Evolutionary conservation across 768 basidiomycete species (phyloP), one percentile per base, ranked within the genome.

Genomic region (Tephrocybe sp.): DNA sequence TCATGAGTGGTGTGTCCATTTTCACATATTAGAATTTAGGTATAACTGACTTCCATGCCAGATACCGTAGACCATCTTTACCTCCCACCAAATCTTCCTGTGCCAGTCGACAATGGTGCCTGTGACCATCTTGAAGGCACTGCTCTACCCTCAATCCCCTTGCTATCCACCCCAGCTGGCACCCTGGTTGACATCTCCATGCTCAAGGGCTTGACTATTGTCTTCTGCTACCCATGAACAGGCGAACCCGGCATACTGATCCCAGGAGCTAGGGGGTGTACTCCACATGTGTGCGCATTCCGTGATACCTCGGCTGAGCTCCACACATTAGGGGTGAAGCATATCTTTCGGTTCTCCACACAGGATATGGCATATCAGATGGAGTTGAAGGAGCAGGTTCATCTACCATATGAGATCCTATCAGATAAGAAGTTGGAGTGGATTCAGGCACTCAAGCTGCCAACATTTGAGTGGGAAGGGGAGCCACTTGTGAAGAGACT

Each of bases 261-360:
- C 37, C 60, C 60, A n/a, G 60, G 60, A 40, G 60, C 60, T n/a
- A 50, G 60, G 18, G 60, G 60, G 30, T 61, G 60, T 43, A 59
- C 60, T 11, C 60, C 60, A 21, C 60, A 61, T 11, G 58, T 49
- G 16, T 61, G 60, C 36, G 54, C 55, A n/a, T 59, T 57, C 52
- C 58, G 60, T 26, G 60, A 61, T 41, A 47, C 52, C 31, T 49
- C 37, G 13, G 36, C 54, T 31, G 58, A 61, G 30, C 54, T 61
- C 27, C 37, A 27, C 39, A 46, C 28, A 18, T 43, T 59, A 28
- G 58, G 60, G 6, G 56, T 61, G 9, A 27, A 53, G 11, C 60
- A 57, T 24, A 51, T 61, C 12, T 61, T 59, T 28, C 56, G 60
- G 9, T 44, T 59, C 15, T 61, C 60, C 3, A 57, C 58, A 15